phyloP scores from a whole-genome alignment of 192 early-diverging fungal species.

The Kappamyces sp. region DNA sequence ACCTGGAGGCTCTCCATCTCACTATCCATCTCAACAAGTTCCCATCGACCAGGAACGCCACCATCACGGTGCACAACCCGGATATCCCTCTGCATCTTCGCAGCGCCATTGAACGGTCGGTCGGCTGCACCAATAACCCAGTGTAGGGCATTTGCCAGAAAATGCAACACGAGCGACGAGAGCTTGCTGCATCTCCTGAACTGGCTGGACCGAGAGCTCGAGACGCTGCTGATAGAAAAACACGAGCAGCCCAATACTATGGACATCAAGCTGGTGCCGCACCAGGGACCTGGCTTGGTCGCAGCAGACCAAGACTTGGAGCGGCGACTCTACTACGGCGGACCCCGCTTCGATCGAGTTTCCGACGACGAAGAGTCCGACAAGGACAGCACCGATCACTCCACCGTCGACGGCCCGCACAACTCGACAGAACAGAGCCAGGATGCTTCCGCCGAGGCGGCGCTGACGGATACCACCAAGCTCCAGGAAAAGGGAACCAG shows the following conservation, averaged over 20 bases:
- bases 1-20: slow-evolving; percentile 59
- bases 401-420: slow-evolving; percentile 31
- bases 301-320: slow-evolving; percentile 1
- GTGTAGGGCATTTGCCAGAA: slow-evolving; percentile 41
- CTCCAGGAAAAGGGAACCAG: slow-evolving; percentile 77
- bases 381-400: slow-evolving; percentile 27
- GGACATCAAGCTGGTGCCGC: neutral
- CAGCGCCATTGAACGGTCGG: neutral
- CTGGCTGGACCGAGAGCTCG: slow-evolving; percentile 58
- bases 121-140: too few species aligned
- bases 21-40: slow-evolving; percentile 55
- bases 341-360: slow-evolving; percentile 9
- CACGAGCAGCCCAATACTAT: too few species aligned
- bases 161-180: slow-evolving; percentile 7
- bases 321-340: slow-evolving; percentile 23
- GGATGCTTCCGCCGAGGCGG: too few species aligned
- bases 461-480: too few species aligned
- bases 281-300: slow-evolving; percentile 21
- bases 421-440: too few species aligned
- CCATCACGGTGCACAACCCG: slow-evolving; percentile 37
- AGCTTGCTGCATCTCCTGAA: slow-evolving; percentile 35
- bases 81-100: slow-evolving; percentile 33
- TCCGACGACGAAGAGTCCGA: slow-evolving; percentile 17
- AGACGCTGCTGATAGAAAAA: slow-evolving; percentile 29
- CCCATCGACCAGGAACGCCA: slow-evolving; percentile 28